Conservation (phyloP, 1,284 basidiomycete species). For the Rhodotorula sp. region DNA sequence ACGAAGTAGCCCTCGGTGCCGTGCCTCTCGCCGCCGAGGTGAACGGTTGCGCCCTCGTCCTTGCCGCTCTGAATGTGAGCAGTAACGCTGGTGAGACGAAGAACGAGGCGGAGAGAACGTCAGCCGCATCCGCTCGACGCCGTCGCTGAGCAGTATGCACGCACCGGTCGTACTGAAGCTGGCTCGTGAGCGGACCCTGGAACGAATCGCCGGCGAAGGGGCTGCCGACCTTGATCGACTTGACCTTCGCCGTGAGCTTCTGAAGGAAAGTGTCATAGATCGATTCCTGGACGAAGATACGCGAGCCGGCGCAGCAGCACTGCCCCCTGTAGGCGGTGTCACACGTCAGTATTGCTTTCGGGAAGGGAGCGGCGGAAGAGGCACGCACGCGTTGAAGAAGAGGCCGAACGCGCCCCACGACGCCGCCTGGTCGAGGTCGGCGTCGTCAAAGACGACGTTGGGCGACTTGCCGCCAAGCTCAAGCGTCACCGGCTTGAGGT, state of each 20-base stretch:
- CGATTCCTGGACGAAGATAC: constrained; percentile 75
- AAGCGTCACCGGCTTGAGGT: constrained; percentile 88
- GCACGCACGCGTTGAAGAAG: constrained; percentile 20
- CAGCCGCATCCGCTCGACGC: no score
- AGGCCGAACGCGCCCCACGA: constrained; percentile 64
- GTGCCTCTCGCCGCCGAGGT: constrained; percentile 72
- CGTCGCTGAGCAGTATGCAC: no score
- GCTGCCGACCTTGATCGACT: constrained; percentile 67
- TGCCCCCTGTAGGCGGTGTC: constrained; percentile 68
- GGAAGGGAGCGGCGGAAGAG: neutral
- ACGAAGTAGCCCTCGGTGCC: constrained; percentile 66
- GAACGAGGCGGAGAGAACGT: no score
- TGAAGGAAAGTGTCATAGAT: constrained; percentile 73
- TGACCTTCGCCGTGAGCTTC: constrained; percentile 62
- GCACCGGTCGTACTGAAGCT: constrained; percentile 59
- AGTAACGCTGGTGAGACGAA: no score
- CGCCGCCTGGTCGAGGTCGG: constrained; percentile 70
- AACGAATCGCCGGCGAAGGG: constrained; percentile 71
- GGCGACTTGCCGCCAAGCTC: constrained; percentile 87
- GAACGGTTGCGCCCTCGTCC: constrained; percentile 76
- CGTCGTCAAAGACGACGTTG: constrained; percentile 47
- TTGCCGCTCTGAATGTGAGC: constrained; percentile 83
- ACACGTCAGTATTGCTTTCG: neutral
- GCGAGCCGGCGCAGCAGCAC: constrained; percentile 79
- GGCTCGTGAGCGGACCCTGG: constrained; percentile 87